Evolutionary conservation across 1,284 basidiomycete species (phyloP), one percentile per base, ranked within the genome.

Genomic region (Fistulina hepatica): DNA sequence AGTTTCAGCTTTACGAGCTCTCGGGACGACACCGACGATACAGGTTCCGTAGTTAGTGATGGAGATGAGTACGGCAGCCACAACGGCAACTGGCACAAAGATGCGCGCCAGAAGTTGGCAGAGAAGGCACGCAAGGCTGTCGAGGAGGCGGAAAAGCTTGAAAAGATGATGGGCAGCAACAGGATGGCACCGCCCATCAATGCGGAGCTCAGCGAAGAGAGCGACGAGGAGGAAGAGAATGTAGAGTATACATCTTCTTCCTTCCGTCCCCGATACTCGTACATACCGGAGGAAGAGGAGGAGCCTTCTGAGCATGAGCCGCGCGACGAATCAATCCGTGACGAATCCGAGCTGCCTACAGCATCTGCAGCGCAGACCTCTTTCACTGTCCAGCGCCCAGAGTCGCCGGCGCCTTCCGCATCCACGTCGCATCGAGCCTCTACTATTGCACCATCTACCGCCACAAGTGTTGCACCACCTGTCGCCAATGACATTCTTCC

Each of bases 121-220:
- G 73, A 79, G 49, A 76, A 81, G 51, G 83, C 86, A 11, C 65
- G 74, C 40, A 62, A 63, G 48, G 72, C 74, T 43, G 65, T 76
- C 45, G 65, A 78, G 62, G 72, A 67, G 52, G 69, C 57, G 15
- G 61, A 56, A 60, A 73, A 58, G 59, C 60, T 57, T 48, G 69
- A 73, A 45, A 63, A 60, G 35, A 61, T 65, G 52, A 58, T 57
- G 40, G 56, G 57, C 21, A 51, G 47, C 9, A 33, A 37, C 24
- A 50, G 47, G 24, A 50, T 59, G 19, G 69, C 63, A n/a, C 80
- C 80, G 2, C 81, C 81, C 5, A 81, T 82, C 36, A 69, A 75
- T 30, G 72, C 83, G 10, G 81, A 86, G 52, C 46, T 86, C 48
- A 84, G 81, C 49, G 84, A 88, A 52, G 83, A 88, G 56, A 88